Evolutionary conservation across 768 basidiomycete genomes (phyloP).

Genomic region (Pleurotus pulmonarius): DNA sequence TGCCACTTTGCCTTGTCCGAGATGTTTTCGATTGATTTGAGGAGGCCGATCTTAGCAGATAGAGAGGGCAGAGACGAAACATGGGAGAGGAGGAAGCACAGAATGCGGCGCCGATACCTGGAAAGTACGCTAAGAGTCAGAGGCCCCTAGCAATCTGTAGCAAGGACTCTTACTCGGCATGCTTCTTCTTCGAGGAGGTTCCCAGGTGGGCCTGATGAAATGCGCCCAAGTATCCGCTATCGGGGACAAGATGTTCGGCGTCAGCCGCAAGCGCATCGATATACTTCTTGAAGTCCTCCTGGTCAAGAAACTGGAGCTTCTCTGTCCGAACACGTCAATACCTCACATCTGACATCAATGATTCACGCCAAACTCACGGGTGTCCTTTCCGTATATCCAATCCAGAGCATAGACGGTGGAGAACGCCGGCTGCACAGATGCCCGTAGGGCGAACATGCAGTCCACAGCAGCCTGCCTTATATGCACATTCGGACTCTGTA

Average conservation of each 20-base stretch:
- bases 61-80: conserved; percentile 52
- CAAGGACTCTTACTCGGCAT: conserved; percentile 40
- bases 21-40: conserved; percentile 43
- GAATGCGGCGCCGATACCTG: conserved; percentile 68
- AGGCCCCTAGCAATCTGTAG: neutral
- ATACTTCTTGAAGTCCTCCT: conserved; percentile 59
- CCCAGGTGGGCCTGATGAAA: conserved; percentile 60
- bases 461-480: conserved; percentile 52
- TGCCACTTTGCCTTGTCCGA: conserved; percentile 45
- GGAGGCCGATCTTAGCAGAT: conserved; percentile 46
- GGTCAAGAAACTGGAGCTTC: conserved; percentile 68
- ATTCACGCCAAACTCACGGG: conserved; percentile 36
- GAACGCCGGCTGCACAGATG: conserved; percentile 38
- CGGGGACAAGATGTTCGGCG: conserved; percentile 55
- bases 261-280: conserved; percentile 44
- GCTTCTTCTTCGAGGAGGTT: conserved; percentile 51
- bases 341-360: too few species aligned
- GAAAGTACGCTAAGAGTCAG: conserved; percentile 1
- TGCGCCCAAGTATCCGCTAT: conserved; percentile 50
- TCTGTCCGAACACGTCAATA: conserved; percentile 12
- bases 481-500: conserved; percentile 40
- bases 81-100: conserved; percentile 82
- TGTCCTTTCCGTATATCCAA: conserved; percentile 60
- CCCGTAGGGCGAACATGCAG: conserved; percentile 47
- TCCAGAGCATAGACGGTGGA: conserved; percentile 70